A percentile compares a stretch with the other conserved stretches of the same genome.
Evolutionary conservation across 768 basidiomycete genomes (phyloP).

Genomic region (Boletus fagicola): DNA sequence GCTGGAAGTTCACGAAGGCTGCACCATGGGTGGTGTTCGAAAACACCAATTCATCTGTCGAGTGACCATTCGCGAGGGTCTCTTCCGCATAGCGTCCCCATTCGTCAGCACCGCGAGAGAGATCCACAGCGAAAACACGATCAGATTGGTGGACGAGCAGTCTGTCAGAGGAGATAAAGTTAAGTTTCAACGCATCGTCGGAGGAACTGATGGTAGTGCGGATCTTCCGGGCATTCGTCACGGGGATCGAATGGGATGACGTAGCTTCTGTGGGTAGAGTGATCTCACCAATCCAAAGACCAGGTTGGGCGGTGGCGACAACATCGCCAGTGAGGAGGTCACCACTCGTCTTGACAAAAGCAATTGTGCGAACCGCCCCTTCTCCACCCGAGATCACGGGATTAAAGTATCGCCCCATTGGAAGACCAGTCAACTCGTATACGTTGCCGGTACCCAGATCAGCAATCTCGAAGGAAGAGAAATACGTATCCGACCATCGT

Average conservation of each 20-base stretch:
- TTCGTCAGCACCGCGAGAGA: conserved; percentile 45
- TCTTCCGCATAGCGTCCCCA: conserved; percentile 47
- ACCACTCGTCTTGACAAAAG: conserved; percentile 63
- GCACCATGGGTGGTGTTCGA: conserved; percentile 41
- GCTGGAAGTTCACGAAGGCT: conserved; percentile 69
- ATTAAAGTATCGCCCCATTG: conserved; percentile 63
- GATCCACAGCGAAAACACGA: conserved; percentile 49
- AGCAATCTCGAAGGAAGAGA: conserved; percentile 65
- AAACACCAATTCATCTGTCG: conserved; percentile 56
- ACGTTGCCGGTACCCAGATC: conserved; percentile 44
- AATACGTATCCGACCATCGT: conserved; percentile 64
- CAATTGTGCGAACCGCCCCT: conserved; percentile 46
- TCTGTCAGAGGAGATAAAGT: conserved; percentile 55
- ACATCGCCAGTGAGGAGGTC: conserved; percentile 59
- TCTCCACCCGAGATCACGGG: conserved; percentile 50
- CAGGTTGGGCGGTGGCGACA: conserved; percentile 60
- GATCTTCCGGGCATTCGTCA: conserved; percentile 51
- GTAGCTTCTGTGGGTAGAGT: conserved; percentile 40
- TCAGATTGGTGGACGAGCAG: conserved; percentile 59
- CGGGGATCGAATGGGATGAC: conserved; percentile 31
- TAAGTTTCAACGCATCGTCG: conserved; percentile 46
- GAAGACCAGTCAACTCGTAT: conserved; percentile 54
- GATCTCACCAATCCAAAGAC: conserved; percentile 64
- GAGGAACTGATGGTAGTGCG: conserved; percentile 46
- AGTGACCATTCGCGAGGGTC: conserved; percentile 52